Base-by-base conservation (phyloP, 192 early-diverging fungal species). In the Dissophora ornata region DNA sequence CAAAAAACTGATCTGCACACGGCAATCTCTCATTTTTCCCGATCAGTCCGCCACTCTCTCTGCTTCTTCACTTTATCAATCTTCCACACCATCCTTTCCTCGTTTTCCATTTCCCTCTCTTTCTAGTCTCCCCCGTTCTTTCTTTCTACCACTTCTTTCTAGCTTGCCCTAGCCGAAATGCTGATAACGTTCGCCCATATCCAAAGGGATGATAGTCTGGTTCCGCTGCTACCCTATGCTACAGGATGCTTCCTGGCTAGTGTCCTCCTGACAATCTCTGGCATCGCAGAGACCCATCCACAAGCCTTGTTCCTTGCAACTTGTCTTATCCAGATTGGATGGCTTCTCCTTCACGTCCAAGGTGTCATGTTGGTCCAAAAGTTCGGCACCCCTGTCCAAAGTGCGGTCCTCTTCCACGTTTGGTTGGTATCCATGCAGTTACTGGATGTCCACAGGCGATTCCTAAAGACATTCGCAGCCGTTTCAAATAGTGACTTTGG, bases 131-230 rank as follows among this genome's bases (percentile, higher is more conserved):
- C 52, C 44, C 44, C n/a, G 36, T 13, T 38, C n/a, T 38, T 13
- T 38, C 36, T 38, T 38, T 16, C 10, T 16, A n/a, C 18, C 44
- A 45, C 4, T 45, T 45, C 18, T 5, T 16, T 12, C 44, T 45
- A 6, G 10, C 4, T 18, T 16, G 44, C 9, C n/a, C 8, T 50
- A 3, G 2, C n/a, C 16, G 22, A 24, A 32, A 71, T 57, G 44
- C 34, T 71, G 10, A 19, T 61, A 30, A 36, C 30, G 24, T 54
- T 67, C 45, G 24, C 71, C 19, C 71, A 75, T 65, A 34, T 75
- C 29, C 71, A 75, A 50, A 66, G 67, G 21, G 71, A 75, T 38
- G 71, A 75, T 30, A 75, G 71, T 47, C 26, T 61, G 71, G 71
- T 77, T 21, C 73, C 73, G 15, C 45, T 67, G 2, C 44, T 77